Percentiles rank a stretch among this genome's conserved stretches.
Conservation (phyloP, 148 eudicot species). For the Chenopodium album region DNA sequence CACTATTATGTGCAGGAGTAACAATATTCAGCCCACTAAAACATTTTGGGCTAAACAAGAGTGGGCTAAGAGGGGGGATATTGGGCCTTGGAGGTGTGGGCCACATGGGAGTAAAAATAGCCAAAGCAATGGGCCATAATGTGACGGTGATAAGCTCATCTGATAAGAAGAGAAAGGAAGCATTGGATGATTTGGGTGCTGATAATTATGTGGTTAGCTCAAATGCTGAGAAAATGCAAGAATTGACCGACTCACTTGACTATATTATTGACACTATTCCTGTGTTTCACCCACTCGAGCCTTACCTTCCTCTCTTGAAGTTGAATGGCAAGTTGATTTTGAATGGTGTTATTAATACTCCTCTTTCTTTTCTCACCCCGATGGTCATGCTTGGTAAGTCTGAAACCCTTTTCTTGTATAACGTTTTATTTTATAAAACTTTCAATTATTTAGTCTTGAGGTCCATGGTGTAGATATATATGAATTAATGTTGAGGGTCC, state of each 20-base stretch:
- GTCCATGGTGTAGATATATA: too few relatives aligned
- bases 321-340: slow-evolving; percentile 42
- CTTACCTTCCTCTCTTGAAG: slow-evolving; percentile 34
- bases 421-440: too few relatives aligned
- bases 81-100: slow-evolving; percentile 97
- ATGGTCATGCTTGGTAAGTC: slow-evolving; percentile 78
- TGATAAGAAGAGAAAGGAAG: slow-evolving; percentile 73
- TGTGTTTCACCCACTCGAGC: slow-evolving; percentile 75
- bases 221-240: slow-evolving; percentile 27
- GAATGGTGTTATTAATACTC: slow-evolving; percentile 72
- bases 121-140: slow-evolving; percentile 95
- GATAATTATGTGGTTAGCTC: slow-evolving; percentile 65
- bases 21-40: slow-evolving; percentile 90
- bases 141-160: slow-evolving; percentile 91
- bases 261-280: slow-evolving; percentile 89
- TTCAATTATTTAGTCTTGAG: too few relatives aligned
- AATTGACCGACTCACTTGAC: slow-evolving; percentile 28
- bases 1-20: slow-evolving; percentile 89
- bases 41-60: slow-evolving; percentile 65
- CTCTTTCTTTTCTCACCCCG: slow-evolving; percentile 68
- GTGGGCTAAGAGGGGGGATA: slow-evolving; percentile 78
- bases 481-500: too few relatives aligned
- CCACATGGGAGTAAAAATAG: slow-evolving; percentile 94
- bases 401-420: too few relatives aligned
- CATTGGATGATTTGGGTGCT: slow-evolving; percentile 74